phyloP scores from a whole-genome alignment of 768 basidiomycete genomes.

The Mycena maculata region DNA sequence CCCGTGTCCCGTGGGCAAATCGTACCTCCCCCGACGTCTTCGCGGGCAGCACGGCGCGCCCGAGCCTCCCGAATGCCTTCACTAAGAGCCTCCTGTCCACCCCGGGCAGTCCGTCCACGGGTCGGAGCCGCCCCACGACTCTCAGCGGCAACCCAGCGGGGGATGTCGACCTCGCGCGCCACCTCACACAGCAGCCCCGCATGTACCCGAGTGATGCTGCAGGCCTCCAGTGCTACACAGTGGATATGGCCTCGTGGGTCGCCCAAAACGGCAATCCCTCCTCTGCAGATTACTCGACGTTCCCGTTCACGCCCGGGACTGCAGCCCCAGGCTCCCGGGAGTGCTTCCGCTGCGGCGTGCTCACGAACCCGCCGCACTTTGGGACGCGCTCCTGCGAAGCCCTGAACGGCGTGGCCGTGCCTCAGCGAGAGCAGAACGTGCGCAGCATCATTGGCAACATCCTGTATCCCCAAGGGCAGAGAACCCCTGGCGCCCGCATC shows the following conservation, averaged over 20 bases:
- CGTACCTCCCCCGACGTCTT: conserved; percentile 1
- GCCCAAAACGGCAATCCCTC: not conserved
- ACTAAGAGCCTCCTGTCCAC: not conserved
- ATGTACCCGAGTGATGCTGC: conserved; percentile 3
- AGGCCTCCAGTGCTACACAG: conserved; percentile 3
- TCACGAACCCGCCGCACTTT: conserved; percentile 8
- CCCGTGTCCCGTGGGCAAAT: not conserved
- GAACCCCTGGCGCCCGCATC: not conserved
- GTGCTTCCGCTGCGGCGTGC: conserved; percentile 20
- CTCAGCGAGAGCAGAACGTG: not conserved
- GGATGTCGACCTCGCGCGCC: not conserved
- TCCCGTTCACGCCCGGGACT: conserved; percentile 16
- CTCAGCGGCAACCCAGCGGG: conserved; percentile 17
- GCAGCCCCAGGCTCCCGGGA: conserved; percentile 6
- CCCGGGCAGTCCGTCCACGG: not conserved
- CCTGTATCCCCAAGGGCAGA: conserved; percentile 7
- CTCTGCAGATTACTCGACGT: conserved; percentile 1
- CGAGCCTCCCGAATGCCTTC: not conserved
- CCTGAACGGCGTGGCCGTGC: not conserved
- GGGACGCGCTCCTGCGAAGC: not conserved
- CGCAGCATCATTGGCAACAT: not conserved
- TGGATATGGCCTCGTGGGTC: not conserved
- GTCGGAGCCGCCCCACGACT: not conserved
- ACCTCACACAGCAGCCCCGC: not conserved
- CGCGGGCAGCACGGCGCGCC: conserved; percentile 2